Evolutionary conservation across 306 rosid species (phyloP).

Genomic region (Cicer judaicum): DNA sequence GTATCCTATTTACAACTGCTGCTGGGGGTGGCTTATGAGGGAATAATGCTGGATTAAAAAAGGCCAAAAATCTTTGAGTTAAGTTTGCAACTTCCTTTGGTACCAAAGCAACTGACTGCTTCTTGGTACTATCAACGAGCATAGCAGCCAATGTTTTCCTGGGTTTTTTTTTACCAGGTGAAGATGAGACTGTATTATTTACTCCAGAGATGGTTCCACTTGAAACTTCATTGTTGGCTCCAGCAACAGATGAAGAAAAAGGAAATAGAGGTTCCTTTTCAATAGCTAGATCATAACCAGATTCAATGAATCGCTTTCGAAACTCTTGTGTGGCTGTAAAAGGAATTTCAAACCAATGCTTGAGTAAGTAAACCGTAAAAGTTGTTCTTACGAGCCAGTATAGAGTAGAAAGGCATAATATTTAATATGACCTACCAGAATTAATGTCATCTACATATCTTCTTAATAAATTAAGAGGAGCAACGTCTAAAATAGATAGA

Average conservation of each 20-base stretch:
- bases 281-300: slow-evolving; percentile 53
- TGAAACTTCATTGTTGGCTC: slow-evolving; percentile 54
- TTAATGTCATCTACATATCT: slow-evolving; percentile 67
- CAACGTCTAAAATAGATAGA: slow-evolving; percentile 72
- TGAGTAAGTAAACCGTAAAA: slow-evolving; percentile 39
- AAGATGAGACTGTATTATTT: slow-evolving; percentile 49
- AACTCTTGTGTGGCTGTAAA: slow-evolving; percentile 70
- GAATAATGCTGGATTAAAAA: slow-evolving; percentile 84
- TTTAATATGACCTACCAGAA: slow-evolving; percentile 59
- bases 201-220: slow-evolving; percentile 48
- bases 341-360: slow-evolving; percentile 49
- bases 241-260: slow-evolving; percentile 54
- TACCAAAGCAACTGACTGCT: slow-evolving; percentile 85
- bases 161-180: slow-evolving; percentile 63
- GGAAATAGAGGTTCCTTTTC: slow-evolving; percentile 84
- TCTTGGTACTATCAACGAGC: slow-evolving; percentile 90
- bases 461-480: slow-evolving; percentile 75
- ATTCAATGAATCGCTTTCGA: slow-evolving; percentile 66
- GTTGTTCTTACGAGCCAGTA: slow-evolving; percentile 42
- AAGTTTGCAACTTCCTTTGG: slow-evolving; percentile 79
- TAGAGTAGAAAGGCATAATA: slow-evolving; percentile 40
- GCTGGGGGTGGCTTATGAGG: slow-evolving; percentile 89
- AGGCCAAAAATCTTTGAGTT: slow-evolving; percentile 68
- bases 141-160: slow-evolving; percentile 89
- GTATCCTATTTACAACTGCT: slow-evolving; percentile 74